A percentile compares a stretch with the other conserved stretches of the same genome.
Conservation (phyloP, 331 rosid genomes). For the Ulmus americana region DNA sequence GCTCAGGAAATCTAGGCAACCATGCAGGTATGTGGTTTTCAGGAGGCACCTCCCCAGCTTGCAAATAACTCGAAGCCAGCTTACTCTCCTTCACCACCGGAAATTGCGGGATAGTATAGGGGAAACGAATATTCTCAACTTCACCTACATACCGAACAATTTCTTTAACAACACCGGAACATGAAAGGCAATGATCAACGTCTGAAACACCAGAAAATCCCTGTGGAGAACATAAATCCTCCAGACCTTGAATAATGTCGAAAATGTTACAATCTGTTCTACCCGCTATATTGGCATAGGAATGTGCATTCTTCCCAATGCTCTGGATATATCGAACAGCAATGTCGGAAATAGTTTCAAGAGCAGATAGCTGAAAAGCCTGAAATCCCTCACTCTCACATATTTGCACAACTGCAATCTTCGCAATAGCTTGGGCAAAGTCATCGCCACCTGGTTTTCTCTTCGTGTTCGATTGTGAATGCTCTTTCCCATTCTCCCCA, state of each 20-base stretch:
- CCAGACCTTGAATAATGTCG: conserved; percentile 71
- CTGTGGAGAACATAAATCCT: conserved; percentile 58
- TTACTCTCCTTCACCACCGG: conserved; percentile 57
- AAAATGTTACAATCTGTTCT: conserved; percentile 58
- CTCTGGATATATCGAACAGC: conserved; percentile 43
- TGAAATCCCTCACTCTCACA: conserved; percentile 78
- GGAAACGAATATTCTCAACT: conserved; percentile 49
- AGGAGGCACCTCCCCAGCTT: conserved; percentile 53
- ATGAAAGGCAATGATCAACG: conserved; percentile 56
- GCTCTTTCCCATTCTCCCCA: conserved; percentile 72
- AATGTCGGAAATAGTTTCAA: conserved; percentile 51
- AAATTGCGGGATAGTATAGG: conserved; percentile 51
- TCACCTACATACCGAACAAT: conserved; percentile 47
- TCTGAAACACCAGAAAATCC: conserved; percentile 76
- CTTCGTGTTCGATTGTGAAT: conserved; percentile 37
- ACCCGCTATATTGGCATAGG: conserved; percentile 60
- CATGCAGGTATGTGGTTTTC: conserved; percentile 71
- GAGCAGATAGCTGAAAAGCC: conserved; percentile 65
- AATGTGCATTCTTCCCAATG: conserved; percentile 55
- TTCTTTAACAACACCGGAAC: conserved; percentile 52
- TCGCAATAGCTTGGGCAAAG: conserved; percentile 51
- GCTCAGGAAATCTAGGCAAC: conserved; percentile 77
- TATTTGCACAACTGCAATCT: conserved; percentile 61
- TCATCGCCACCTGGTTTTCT: conserved; percentile 54
- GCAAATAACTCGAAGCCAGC: conserved; percentile 47